Conservation (phyloP, 495 filamentous ascomycete species). For the Tirmania nivea region DNA sequence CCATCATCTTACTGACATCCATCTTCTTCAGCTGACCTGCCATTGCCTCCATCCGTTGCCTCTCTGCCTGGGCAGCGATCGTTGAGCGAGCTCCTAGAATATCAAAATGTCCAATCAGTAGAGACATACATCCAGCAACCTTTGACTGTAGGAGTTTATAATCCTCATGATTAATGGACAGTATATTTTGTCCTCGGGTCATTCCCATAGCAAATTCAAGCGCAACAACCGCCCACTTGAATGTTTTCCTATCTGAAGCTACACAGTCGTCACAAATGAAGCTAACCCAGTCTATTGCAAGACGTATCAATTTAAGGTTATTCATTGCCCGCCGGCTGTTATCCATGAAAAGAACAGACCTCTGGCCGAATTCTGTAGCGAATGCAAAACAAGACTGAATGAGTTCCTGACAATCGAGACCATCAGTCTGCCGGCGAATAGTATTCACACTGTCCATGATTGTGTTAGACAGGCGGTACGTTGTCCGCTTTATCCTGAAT, state of each 20-base stretch:
- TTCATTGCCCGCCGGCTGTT: slow-evolving; percentile 85
- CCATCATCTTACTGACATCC: slow-evolving; percentile 51
- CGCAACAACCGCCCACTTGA: slow-evolving; percentile 87
- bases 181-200: slow-evolving; percentile 75
- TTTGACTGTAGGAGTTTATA: slow-evolving; percentile 63
- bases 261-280: slow-evolving; percentile 96
- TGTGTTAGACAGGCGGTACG: slow-evolving; percentile 90
- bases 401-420: slow-evolving; percentile 76
- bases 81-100: slow-evolving; percentile 93
- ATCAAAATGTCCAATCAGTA: slow-evolving; percentile 94
- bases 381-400: slow-evolving; percentile 99
- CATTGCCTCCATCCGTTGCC: slow-evolving; percentile 54
- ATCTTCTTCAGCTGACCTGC: slow-evolving; percentile 52
- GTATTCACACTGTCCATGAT: slow-evolving; percentile 98
- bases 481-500: slow-evolving; percentile 86
- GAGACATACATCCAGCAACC: slow-evolving; percentile 91
- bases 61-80: slow-evolving; percentile 78
- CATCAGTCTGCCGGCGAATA: slow-evolving; percentile 63
- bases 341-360: slow-evolving; percentile 83
- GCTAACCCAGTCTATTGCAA: slow-evolving; percentile 89
- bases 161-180: slow-evolving; percentile 67
- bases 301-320: slow-evolving; percentile 75
- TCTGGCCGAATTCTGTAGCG: slow-evolving; percentile 90
- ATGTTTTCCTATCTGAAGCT: slow-evolving; percentile 83
- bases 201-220: slow-evolving; percentile 95